A percentile compares a stretch with the other conserved stretches of the same genome.
phyloP scores from a whole-genome alignment of 352 stramenopile species.

The Aphanomyces astaci region DNA sequence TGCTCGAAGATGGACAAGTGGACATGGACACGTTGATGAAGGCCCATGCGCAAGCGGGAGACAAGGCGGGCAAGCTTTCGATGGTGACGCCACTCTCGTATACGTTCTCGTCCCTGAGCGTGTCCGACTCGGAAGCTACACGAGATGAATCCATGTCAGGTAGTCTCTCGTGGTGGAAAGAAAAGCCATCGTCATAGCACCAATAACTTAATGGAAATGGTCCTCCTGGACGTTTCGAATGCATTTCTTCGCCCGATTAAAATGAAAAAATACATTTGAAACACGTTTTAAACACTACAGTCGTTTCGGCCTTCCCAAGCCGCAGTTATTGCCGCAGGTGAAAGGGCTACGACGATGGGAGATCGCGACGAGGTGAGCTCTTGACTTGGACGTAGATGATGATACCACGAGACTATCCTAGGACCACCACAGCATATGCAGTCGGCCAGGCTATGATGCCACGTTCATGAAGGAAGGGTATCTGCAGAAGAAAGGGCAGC shows the following conservation, averaged over 20 bases:
- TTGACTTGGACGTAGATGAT: not conserved
- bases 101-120: not conserved
- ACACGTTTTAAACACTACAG: not conserved
- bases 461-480: slow-evolving; percentile 25
- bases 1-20: not conserved
- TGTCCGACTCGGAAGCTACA: not conserved
- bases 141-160: not conserved
- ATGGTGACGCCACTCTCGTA: not conserved
- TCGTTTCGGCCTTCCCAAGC: not conserved
- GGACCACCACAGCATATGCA: slow-evolving; percentile 13
- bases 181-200: too few relatives aligned
- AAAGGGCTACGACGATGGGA: not conserved
- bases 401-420: not conserved
- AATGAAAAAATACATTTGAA: too few relatives aligned
- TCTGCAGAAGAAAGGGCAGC: slow-evolving; percentile 26
- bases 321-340: too few relatives aligned
- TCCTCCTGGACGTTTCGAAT: not conserved
- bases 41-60: not conserved
- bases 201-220: not conserved
- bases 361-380: slow-evolving; percentile 10
- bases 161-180: not conserved
- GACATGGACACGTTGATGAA: not conserved
- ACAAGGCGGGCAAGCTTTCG: not conserved
- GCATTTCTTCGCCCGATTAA: too few relatives aligned
- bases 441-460: slow-evolving; percentile 18